Conservation (phyloP, 345 rosid species). For the Aquilaria yunnanensis region DNA sequence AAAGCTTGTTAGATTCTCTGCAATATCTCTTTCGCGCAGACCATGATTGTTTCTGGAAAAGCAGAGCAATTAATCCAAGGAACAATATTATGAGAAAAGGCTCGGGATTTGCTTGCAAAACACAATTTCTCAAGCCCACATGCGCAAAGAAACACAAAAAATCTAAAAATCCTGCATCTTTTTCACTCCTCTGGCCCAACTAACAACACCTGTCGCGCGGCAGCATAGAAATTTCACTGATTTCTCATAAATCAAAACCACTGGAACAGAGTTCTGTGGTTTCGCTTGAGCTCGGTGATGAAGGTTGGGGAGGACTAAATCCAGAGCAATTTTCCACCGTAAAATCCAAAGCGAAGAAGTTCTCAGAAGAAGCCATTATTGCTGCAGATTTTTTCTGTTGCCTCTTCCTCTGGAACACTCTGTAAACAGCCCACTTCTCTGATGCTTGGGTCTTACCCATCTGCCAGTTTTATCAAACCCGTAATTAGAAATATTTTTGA, state of each 20-base stretch:
- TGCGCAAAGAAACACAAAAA: slow-evolving; percentile 4
- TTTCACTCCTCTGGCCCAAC: background rate
- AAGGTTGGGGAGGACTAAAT: slow-evolving; percentile 34
- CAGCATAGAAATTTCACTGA: slow-evolving; percentile 12
- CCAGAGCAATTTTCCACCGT: slow-evolving; percentile 30
- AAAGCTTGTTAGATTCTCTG: slow-evolving; percentile 16
- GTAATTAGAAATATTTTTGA: background rate
- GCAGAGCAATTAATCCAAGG: background rate
- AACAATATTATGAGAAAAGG: background rate
- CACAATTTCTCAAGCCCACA: slow-evolving; percentile 13
- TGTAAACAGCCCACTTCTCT: slow-evolving; percentile 67
- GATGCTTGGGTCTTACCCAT: slow-evolving; percentile 12
- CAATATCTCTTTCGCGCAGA: slow-evolving; percentile 14
- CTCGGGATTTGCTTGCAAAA: slow-evolving; percentile 17
- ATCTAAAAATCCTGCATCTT: background rate
- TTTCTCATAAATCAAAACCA: slow-evolving; percentile 33
- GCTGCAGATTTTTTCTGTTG: slow-evolving; percentile 18
- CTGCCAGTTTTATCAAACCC: slow-evolving; percentile 23
- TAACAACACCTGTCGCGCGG: slow-evolving; percentile 12
- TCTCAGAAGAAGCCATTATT: background rate
- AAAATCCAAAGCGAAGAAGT: slow-evolving; percentile 19
- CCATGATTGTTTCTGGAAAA: slow-evolving; percentile 10
- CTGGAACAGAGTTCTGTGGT: slow-evolving; percentile 21
- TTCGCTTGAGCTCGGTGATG: slow-evolving; percentile 54
- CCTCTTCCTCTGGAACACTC: slow-evolving; percentile 53